phyloP scores from a whole-genome alignment of 805 yeast species.

The Naumovozyma castellii region DNA sequence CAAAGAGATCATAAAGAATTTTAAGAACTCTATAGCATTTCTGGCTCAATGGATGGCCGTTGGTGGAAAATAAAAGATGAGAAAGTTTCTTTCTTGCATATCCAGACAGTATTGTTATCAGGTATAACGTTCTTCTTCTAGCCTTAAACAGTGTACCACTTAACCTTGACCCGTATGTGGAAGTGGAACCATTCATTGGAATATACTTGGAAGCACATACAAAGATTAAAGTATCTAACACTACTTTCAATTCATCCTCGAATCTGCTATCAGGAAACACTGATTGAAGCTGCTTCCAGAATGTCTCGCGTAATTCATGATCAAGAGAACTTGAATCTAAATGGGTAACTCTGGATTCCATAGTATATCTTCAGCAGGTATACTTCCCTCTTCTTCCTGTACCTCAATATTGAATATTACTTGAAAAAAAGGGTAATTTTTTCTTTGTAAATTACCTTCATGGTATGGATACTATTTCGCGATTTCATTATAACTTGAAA shows the following conservation, averaged over 20 bases:
- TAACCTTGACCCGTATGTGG: slow-evolving; percentile 9
- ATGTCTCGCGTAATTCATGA: slow-evolving; percentile 9
- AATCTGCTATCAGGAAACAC: slow-evolving; percentile 3
- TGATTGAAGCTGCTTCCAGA: slow-evolving; percentile 12
- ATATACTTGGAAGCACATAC: slow-evolving; percentile 9
- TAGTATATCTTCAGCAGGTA: too few relatives aligned
- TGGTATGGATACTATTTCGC: too few relatives aligned
- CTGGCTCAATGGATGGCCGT: not conserved
- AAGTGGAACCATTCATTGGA: not conserved
- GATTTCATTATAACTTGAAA: too few relatives aligned
- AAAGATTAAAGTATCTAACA: slow-evolving; percentile 16
- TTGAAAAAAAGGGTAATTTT: too few relatives aligned
- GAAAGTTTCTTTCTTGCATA: slow-evolving; percentile 12
- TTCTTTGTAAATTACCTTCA: too few relatives aligned
- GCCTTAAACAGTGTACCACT: slow-evolving; percentile 14
- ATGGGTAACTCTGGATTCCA: slow-evolving; percentile 12
- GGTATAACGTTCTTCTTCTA: slow-evolving; percentile 9
- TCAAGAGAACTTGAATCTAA: slow-evolving; percentile 18
- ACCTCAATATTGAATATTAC: too few relatives aligned
- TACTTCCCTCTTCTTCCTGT: too few relatives aligned
- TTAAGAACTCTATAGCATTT: not conserved
- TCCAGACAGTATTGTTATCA: slow-evolving; percentile 9
- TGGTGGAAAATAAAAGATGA: slow-evolving; percentile 5
- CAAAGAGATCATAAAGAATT: slow-evolving; percentile 3
- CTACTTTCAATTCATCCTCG: slow-evolving; percentile 14